A percentile compares a stretch with the other conserved stretches of the same genome.
Conservation (phyloP, 2,329 filamentous ascomycete genomes). For the Bipolaris cookei region DNA sequence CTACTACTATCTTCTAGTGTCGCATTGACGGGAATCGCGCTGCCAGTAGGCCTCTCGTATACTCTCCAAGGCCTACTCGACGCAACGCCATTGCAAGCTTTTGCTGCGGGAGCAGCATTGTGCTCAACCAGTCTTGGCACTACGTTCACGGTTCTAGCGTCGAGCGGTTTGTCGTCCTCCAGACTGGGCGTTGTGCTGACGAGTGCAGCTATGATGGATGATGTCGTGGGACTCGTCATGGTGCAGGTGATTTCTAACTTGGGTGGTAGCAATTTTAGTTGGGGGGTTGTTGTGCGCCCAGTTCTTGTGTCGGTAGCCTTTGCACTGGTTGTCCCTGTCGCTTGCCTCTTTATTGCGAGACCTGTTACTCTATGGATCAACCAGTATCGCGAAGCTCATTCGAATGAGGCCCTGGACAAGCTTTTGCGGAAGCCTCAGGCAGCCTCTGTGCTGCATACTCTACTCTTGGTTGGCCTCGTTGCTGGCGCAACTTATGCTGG, state of each 20-base stretch:
- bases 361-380: slow-evolving; percentile 53
- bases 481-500: slow-evolving; percentile 64
- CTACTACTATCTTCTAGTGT: slow-evolving; percentile 65
- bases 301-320: slow-evolving; percentile 62
- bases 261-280: slow-evolving; percentile 52
- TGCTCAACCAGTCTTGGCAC: slow-evolving; percentile 79
- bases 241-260: slow-evolving; percentile 76
- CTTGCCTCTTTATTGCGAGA: slow-evolving; percentile 55
- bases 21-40: slow-evolving; percentile 68
- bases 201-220: slow-evolving; percentile 81
- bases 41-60: slow-evolving; percentile 72
- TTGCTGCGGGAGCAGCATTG: slow-evolving; percentile 74
- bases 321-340: slow-evolving; percentile 55
- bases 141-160: slow-evolving; percentile 68
- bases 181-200: slow-evolving; percentile 68
- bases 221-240: slow-evolving; percentile 78
- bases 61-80: slow-evolving; percentile 58
- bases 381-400: slow-evolving; percentile 31
- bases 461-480: slow-evolving; percentile 58
- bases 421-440: slow-evolving; percentile 43
- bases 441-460: slow-evolving; percentile 57
- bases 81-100: slow-evolving; percentile 66
- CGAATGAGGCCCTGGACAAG: slow-evolving; percentile 24
- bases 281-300: slow-evolving; percentile 57
- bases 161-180: slow-evolving; percentile 63